A percentile compares a stretch with the other conserved stretches of the same genome.
Conservation (phyloP, 352 stramenopile genomes). For the Globisporangium recalcitrans region DNA sequence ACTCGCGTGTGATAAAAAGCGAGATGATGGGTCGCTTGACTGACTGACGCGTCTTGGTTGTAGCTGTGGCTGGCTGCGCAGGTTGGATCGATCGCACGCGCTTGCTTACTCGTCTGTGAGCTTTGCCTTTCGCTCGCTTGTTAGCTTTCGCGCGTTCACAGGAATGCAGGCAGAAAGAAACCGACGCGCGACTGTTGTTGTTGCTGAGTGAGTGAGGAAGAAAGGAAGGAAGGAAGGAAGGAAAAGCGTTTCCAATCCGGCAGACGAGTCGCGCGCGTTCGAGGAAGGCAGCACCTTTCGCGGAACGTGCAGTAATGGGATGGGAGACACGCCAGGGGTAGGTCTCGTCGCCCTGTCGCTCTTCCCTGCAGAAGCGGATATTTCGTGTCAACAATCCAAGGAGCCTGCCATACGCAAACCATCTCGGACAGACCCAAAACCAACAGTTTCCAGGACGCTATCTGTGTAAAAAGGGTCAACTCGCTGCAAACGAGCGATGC, state of each 20-base stretch:
- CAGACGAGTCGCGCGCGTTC: background rate
- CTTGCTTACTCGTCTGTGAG: background rate
- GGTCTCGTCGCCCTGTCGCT: slow-evolving; percentile 3
- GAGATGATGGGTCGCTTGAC: background rate
- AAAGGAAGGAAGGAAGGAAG: too few relatives aligned
- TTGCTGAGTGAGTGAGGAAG: background rate
- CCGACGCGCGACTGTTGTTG: background rate
- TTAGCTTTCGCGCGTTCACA: background rate
- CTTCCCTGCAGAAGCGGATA: background rate
- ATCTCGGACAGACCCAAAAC: background rate
- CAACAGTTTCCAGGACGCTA: background rate
- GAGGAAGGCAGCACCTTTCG: background rate
- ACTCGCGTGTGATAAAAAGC: background rate
- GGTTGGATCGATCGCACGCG: background rate
- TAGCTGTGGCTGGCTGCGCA: background rate
- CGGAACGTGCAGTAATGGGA: background rate
- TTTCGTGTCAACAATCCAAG: background rate
- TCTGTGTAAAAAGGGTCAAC: background rate
- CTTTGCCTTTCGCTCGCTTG: too few relatives aligned
- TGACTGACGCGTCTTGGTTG: background rate
- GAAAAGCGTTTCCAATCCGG: background rate
- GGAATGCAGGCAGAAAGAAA: background rate
- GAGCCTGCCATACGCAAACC: background rate
- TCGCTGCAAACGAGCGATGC: background rate
- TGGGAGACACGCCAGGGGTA: background rate